Evolutionary conservation across 495 filamentous ascomycete species (phyloP), one percentile per base, ranked within the genome.

Genomic region (Aspergillus biplanus): DNA sequence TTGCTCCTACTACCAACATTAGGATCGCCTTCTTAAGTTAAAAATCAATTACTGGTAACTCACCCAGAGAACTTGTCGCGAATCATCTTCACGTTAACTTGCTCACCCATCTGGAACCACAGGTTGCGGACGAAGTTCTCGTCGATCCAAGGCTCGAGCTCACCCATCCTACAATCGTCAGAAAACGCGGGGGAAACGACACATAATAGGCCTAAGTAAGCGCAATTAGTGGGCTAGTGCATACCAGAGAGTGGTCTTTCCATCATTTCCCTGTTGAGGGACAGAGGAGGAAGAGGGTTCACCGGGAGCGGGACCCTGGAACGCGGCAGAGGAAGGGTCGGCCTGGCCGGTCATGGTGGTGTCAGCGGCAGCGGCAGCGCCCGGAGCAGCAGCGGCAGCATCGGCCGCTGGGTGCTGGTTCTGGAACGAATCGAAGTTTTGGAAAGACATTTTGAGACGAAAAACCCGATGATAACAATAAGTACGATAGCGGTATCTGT

Each of bases 11-110:
- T 78, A 77, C 72, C 77, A 76, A 72, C 69, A 82, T 81, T 83
- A 79, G 81, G 74, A 75, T 74, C 67, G 62, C 65, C 58, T 67
- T 69, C 62, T 52, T 57, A 13, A 52, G 18, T 39, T 59, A 12
- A 5, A 11, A 34, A 3, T 33, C 12, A 35, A 48, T 56, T 62
- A 52, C 34, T 33, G n/a, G 56, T 63, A 71, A 74, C 91, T 75
- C 89, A 97, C 94, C 95, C 95, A 76, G 95, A 98, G 75, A 97
- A 97, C 77, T 97, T 97, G 81, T 99, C 95, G 63, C 95, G 93
- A 70, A 99, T 99, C 87, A 99, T 97, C 86, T 99, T 99, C 60
- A 99, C 95, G 70, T 97, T 97, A 69, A 99, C 95, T 65, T 85
- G 84, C 80, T 98, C 94, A 59, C 88, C 92, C 82, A 97, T 88